phyloP scores from a whole-genome alignment of 768 basidiomycete genomes.

The Gloeophyllum trabeum region DNA sequence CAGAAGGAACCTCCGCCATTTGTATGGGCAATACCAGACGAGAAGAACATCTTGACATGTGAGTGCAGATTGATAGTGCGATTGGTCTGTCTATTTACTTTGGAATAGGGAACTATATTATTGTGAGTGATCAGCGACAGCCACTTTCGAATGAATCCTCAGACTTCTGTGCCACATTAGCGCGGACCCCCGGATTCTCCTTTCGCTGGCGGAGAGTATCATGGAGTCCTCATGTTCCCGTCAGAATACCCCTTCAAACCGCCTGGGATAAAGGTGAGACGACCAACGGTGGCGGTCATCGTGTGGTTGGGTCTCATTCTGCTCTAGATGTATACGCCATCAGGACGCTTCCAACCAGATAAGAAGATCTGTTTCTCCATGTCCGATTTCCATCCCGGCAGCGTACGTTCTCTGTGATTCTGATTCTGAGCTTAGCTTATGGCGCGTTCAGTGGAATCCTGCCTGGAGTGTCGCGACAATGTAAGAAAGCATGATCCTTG shows the following conservation, averaged over 20 bases:
- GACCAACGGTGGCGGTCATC: too few relatives aligned
- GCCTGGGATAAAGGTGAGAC: conserved; percentile 83
- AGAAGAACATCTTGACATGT: conserved; percentile 97
- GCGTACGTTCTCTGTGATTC: conserved; percentile 37
- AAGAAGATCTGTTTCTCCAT: conserved; percentile 98
- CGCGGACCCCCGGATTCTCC: conserved; percentile 92
- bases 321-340: conserved; percentile 78
- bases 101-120: conserved; percentile 81
- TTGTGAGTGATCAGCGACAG: conserved; percentile 37
- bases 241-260: conserved; percentile 95
- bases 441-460: conserved; percentile 62
- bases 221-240: conserved; percentile 86
- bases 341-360: conserved; percentile 84
- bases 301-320: conserved; percentile 5
- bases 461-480: conserved; percentile 94
- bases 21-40: conserved; percentile 90
- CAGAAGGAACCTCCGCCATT: conserved; percentile 92
- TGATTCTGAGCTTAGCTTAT: conserved; percentile 1
- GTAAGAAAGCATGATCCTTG: conserved; percentile 37
- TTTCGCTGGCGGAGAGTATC: conserved; percentile 87
- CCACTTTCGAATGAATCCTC: conserved; percentile 1
- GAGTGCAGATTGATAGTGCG: conserved; percentile 21
- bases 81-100: conserved; percentile 3
- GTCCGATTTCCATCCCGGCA: conserved; percentile 90
- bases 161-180: conserved; percentile 26